phyloP scores from a whole-genome alignment of 2,329 filamentous ascomycete genomes.

The Fusarium coffeatum region DNA sequence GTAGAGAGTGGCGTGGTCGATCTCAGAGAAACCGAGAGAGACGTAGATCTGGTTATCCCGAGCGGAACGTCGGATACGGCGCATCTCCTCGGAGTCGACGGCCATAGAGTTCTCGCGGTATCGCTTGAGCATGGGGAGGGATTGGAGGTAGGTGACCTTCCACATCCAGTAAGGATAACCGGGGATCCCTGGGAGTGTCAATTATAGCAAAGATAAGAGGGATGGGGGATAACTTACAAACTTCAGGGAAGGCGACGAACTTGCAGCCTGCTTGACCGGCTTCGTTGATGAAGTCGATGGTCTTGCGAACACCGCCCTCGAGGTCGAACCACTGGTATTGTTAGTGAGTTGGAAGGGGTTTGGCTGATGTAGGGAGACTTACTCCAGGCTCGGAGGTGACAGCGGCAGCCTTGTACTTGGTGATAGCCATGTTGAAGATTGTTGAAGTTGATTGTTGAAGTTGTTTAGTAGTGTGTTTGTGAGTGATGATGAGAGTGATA shows the following conservation, averaged over 20 bases:
- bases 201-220: accelerated
- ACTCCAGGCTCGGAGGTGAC: constrained; percentile 41
- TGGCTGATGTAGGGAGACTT: accelerated
- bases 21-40: constrained; percentile 63
- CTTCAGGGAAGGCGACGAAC: constrained; percentile 66
- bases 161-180: constrained; percentile 63
- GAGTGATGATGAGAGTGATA: not conserved
- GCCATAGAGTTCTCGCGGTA: constrained; percentile 55
- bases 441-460: not conserved
- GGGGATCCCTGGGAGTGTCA: constrained; percentile 56
- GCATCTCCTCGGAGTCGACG: constrained; percentile 57
- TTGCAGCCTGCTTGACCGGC: constrained; percentile 65
- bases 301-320: constrained; percentile 64
- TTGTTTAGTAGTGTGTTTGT: not conserved
- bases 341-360: constrained; percentile 4
- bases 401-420: constrained; percentile 43
- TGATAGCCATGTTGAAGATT: constrained; percentile 32
- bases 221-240: constrained; percentile 45
- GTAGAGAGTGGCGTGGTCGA: constrained; percentile 58
- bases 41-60: constrained; percentile 58
- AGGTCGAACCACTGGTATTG: constrained; percentile 65
- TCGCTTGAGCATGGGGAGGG: constrained; percentile 49
- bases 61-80: constrained; percentile 54
- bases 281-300: constrained; percentile 65
- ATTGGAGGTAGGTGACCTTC: constrained; percentile 48